Evolutionary conservation across 1,139 yeast species (phyloP).

Genomic region (Debaryomyces robertsiae): DNA sequence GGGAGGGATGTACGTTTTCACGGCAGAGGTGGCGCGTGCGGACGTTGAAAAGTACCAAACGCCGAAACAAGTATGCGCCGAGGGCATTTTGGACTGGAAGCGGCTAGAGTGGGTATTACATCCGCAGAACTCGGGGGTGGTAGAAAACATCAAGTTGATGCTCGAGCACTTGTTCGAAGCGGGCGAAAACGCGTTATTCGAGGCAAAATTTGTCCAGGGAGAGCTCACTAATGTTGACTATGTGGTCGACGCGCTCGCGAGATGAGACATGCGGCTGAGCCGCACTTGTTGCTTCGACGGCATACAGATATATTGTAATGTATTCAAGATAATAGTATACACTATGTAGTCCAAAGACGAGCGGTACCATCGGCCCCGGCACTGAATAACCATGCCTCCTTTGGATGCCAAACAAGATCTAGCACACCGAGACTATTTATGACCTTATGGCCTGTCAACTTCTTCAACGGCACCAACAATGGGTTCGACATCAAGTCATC

Average conservation of each 20-base stretch:
- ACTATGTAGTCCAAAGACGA: constrained; percentile 86
- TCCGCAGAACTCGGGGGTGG: constrained; percentile 46
- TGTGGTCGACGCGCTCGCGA: not conserved
- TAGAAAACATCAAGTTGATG: constrained; percentile 40
- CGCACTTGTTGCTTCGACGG: not conserved
- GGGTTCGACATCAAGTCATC: constrained; percentile 97
- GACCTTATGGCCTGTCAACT: constrained; percentile 88
- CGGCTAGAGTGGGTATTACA: constrained; percentile 39
- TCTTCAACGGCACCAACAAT: constrained; percentile 91
- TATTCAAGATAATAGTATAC: not conserved
- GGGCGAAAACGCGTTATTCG: constrained; percentile 25
- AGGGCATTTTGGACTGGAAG: constrained; percentile 54
- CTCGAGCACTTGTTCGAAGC: constrained; percentile 30
- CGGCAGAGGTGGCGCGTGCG: constrained; percentile 36
- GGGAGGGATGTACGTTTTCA: constrained; percentile 47
- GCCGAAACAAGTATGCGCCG: constrained; percentile 31
- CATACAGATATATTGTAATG: not conserved
- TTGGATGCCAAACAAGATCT: constrained; percentile 93
- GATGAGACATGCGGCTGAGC: not conserved
- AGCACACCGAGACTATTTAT: constrained; percentile 84
- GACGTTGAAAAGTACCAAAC: constrained; percentile 29
- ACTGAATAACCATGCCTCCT: constrained; percentile 96
- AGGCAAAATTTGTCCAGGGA: constrained; percentile 22
- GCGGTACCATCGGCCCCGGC: constrained; percentile 99
- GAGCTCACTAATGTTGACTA: constrained; percentile 6